These are phyloP conservation scores for Lecanoromycetidae sp. DNA, from an alignment of 2,329 filamentous ascomycete genomes.

Conservation along the genomic window DNA sequence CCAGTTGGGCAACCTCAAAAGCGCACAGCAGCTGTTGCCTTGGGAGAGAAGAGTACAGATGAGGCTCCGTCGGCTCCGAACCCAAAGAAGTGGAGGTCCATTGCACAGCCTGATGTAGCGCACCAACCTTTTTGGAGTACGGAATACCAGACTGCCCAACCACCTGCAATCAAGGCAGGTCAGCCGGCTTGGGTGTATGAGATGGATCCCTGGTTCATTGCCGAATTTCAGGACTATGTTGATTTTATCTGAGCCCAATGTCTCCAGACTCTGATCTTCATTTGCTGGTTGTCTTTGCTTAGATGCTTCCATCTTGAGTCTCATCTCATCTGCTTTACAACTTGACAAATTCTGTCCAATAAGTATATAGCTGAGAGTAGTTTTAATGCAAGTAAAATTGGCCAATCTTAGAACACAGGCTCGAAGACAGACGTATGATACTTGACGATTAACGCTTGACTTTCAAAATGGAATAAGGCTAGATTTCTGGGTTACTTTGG, in stretches of 20 bases:
- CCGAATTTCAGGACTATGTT: constrained; percentile 23
- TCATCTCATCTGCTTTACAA: no score
- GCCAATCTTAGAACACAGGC: no score
- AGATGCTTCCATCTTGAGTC: no score
- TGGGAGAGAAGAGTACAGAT: not conserved
- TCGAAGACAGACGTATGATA: no score
- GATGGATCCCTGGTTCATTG: constrained; percentile 24
- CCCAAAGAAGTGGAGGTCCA: not conserved
- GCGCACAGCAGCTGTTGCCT: not conserved
- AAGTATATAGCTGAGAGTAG: no score
- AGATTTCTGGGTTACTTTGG: no score
- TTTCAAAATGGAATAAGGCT: no score
- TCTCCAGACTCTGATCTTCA: not conserved
- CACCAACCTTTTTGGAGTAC: not conserved
- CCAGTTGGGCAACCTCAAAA: not conserved
- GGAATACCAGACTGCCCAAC: not conserved
- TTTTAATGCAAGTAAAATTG: no score
- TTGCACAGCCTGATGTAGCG: not conserved
- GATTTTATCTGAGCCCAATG: constrained; percentile 22
- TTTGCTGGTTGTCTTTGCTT: no score
- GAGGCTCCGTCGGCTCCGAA: not conserved
- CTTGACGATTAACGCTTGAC: no score
- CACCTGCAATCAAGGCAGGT: constrained; percentile 11
- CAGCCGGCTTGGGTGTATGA: constrained; percentile 23
- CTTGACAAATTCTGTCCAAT: no score